Evolutionary conservation across 2,329 filamentous ascomycete genomes (phyloP), one percentile per base, ranked within the genome.

Genomic region (Neonectria punicea): DNA sequence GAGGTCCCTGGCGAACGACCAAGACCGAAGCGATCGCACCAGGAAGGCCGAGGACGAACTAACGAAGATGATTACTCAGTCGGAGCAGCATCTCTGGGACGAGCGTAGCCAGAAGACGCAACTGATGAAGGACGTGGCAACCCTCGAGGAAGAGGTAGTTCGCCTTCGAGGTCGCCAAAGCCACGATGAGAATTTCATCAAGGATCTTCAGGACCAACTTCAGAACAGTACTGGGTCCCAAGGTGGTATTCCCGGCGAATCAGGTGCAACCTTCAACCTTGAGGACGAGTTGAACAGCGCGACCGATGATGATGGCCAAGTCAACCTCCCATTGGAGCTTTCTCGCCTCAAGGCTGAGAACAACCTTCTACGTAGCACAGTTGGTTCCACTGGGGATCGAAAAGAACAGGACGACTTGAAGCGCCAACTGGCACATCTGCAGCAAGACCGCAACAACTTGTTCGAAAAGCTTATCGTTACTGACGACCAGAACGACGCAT

Each of bases 261-360:
- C 73, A 28, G 63, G 68, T 9, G 50, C 70, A 14, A 67, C 71
- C 44, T 80, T 85, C 44, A 87, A 80, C 64, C 83, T 91, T 9
- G 88, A 89, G 75, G 85, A 90, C 64, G 89, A 91, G 75, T 81
- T 91, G 5, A 84, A 87, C 56, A 82, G 81, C 62, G 83, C 84
- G 25, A 74, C 75, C 44, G 80, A 80, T 63, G 79, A 81, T 6
- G 77, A 78, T 41, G 72, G 67, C 13, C 76, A 79, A 13, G 74
- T 77, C 11, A 81, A 81, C 58, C 77, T 86, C 53, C 81, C 82
- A 11, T 76, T 88, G 18, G 86, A 89, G 72, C 74, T 89, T 22
- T 86, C 86, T 32, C 84, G 88, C 36, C 79, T 91, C 53, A 87
- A 86, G 73, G 86, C 88, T 6, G 89, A 91, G 76, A 90, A 89